Evolutionary conservation across 2,329 filamentous ascomycete species (phyloP).

Genomic region (Fusarium burgessii): DNA sequence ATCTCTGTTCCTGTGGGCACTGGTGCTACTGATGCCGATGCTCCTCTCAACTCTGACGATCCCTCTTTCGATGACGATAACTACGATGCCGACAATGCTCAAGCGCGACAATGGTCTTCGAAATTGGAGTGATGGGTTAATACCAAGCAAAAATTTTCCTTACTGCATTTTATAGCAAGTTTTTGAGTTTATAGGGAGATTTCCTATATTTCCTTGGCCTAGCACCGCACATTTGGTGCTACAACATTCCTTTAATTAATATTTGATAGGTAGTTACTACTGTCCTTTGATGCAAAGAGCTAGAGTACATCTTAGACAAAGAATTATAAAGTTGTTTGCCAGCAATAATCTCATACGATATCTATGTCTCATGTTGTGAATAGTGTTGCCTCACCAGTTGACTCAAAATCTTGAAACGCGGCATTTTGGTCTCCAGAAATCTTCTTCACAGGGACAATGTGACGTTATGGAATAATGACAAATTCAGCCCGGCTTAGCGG

Average conservation of each 20-base stretch:
- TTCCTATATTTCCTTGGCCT: not conserved
- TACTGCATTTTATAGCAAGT: not conserved
- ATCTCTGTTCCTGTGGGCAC: not conserved
- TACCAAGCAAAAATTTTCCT: not conserved
- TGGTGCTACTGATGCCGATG: not conserved
- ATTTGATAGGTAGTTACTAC: not conserved
- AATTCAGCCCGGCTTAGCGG: too few species aligned
- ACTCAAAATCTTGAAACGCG: too few species aligned
- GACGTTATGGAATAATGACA: too few species aligned
- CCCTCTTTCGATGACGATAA: not conserved
- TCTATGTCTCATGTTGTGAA: too few species aligned
- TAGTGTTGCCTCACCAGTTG: too few species aligned
- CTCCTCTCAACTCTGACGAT: not conserved
- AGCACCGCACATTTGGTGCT: not conserved
- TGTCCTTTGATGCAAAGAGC: not conserved
- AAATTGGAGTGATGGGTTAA: too few species aligned
- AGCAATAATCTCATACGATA: not conserved
- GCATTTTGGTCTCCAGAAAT: too few species aligned
- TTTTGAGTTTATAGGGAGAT: not conserved
- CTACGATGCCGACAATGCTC: not conserved
- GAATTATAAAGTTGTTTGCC: constrained; percentile 1
- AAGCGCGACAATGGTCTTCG: too few species aligned
- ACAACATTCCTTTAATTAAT: not conserved
- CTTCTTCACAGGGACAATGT: too few species aligned
- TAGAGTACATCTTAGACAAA: constrained; percentile 2